Evolutionary conservation across 331 rosid species (phyloP).

Genomic region (Malus hybrid): DNA sequence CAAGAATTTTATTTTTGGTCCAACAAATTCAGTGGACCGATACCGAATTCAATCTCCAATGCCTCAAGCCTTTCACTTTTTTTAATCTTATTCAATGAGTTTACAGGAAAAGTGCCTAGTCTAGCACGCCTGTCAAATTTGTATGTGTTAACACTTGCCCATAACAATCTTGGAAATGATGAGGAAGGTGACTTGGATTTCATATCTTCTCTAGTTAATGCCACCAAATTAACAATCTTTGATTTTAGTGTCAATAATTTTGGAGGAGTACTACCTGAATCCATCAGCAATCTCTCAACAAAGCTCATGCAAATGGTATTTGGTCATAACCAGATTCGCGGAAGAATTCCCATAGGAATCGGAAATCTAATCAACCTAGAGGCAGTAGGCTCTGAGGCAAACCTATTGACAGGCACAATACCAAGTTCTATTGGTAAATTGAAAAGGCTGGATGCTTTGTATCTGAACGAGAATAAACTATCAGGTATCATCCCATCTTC

Average conservation of each 20-base stretch:
- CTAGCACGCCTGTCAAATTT: background rate
- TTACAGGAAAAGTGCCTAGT: conserved; percentile 12
- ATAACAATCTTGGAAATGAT: background rate
- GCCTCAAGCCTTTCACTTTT: background rate
- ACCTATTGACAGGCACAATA: conserved; percentile 14
- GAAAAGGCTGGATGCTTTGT: background rate
- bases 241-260: background rate
- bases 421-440: conserved; percentile 6
- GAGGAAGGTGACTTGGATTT: conserved; percentile 14
- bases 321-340: conserved; percentile 4
- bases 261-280: conserved; percentile 18
- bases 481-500: conserved; percentile 15
- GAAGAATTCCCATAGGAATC: conserved; percentile 18
- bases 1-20: background rate
- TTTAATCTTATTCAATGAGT: background rate
- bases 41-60: conserved; percentile 30
- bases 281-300: conserved; percentile 12
- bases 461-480: background rate
- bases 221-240: background rate
- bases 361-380: conserved; percentile 15
- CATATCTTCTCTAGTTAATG: conserved; percentile 4
- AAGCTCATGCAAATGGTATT: background rate
- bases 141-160: background rate
- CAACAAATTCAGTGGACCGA: conserved; percentile 13
- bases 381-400: background rate